A percentile compares a stretch with the other conserved stretches of the same genome.
phyloP scores from a whole-genome alignment of 73 alveolate species.

The Strombidium stylifer region DNA sequence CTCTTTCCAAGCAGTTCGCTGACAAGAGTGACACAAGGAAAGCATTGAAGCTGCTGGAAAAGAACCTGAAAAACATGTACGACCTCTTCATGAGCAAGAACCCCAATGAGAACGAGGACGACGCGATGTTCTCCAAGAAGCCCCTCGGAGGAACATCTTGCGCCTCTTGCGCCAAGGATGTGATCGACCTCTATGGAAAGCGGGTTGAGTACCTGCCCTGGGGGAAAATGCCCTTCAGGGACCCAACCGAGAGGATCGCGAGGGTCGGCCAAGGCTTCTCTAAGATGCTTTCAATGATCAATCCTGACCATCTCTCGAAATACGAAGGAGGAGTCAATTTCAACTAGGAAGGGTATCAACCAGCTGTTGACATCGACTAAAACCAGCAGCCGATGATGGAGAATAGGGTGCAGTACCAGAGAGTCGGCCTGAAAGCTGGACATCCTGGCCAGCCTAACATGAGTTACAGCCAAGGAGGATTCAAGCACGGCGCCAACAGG shows the following conservation, averaged over 20 bases:
- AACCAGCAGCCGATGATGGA: too few species aligned
- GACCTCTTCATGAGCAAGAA: conserved; percentile 56
- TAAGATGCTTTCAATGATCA: conserved; percentile 59
- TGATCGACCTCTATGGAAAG: conserved; percentile 78
- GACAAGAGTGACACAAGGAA: conserved; percentile 91
- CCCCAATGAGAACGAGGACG: conserved; percentile 68
- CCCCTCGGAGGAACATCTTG: conserved; percentile 95
- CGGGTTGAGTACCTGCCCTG: conserved; percentile 81
- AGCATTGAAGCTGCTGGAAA: conserved; percentile 85
- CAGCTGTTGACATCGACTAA: too few species aligned
- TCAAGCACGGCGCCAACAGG: too few species aligned
- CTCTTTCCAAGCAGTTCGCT: conserved; percentile 81
- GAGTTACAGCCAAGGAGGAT: too few species aligned
- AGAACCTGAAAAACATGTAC: conserved; percentile 73
- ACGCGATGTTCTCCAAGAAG: conserved; percentile 93
- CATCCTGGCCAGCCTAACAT: too few species aligned
- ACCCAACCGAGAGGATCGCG: conserved; percentile 87
- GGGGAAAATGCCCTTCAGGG: conserved; percentile 84
- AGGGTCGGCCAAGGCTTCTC: conserved; percentile 72
- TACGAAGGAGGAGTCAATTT: too few species aligned
- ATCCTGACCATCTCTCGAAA: conserved; percentile 50
- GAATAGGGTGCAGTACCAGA: too few species aligned
- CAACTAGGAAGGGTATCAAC: too few species aligned
- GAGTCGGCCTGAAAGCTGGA: too few species aligned
- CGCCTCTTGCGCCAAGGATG: conserved; percentile 92